A percentile compares a stretch with the other conserved stretches of the same genome.
These are phyloP conservation scores for Dryas octopetala DNA, from an alignment of 306 rosid genomes.

Conservation along the genomic window DNA sequence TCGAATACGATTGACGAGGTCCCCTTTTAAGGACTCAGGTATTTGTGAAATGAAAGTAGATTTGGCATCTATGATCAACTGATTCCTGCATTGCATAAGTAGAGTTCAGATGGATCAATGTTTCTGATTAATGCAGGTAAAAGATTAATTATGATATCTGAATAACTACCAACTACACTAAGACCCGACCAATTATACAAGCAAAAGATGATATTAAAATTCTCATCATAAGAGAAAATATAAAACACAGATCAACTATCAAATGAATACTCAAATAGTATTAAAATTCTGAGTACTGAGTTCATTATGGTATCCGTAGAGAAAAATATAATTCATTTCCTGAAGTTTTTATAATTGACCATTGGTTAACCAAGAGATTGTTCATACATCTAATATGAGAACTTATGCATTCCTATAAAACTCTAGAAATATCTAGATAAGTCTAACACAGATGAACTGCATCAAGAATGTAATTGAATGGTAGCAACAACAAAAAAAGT, in stretches of 20 bases:
- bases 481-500: too few relatives aligned
- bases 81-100: slow-evolving; percentile 53
- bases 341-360: background rate
- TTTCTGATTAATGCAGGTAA: background rate
- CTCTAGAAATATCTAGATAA: too few relatives aligned
- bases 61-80: slow-evolving; percentile 55
- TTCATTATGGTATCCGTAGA: too few relatives aligned
- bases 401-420: too few relatives aligned
- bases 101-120: slow-evolving; percentile 7
- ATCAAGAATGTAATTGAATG: too few relatives aligned
- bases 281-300: too few relatives aligned
- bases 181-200: background rate
- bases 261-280: too few relatives aligned
- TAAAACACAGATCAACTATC: background rate
- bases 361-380: too few relatives aligned
- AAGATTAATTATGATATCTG: background rate
- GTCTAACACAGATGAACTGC: too few relatives aligned
- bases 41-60: slow-evolving; percentile 50
- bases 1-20: slow-evolving; percentile 52
- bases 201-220: background rate
- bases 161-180: background rate
- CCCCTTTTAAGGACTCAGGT: slow-evolving; percentile 66
- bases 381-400: too few relatives aligned
- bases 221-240: background rate
- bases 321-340: background rate